Conservation (phyloP, 352 stramenopile genomes). For the Elongisporangium anandrum region DNA sequence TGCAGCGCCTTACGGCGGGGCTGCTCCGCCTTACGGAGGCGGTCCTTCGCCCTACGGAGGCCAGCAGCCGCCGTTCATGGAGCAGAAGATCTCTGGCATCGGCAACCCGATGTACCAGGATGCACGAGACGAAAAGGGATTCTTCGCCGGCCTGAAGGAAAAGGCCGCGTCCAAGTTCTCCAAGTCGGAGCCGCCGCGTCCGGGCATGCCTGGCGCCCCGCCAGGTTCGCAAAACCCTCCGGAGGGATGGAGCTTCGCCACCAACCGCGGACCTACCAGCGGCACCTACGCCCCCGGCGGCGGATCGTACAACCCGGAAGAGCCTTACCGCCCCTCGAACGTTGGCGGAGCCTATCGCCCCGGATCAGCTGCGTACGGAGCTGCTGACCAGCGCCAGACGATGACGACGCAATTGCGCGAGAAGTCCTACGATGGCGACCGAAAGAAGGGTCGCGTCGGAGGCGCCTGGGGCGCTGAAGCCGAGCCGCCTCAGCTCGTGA, state of each 20-base stretch:
- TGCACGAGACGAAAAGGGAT: conserved; percentile 84
- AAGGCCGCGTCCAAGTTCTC: conserved; percentile 78
- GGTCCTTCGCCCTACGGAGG: conserved; percentile 33
- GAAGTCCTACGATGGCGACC: conserved; percentile 79
- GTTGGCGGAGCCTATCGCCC: conserved; percentile 43
- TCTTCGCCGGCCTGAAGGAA: conserved; percentile 85
- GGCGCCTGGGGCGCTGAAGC: conserved; percentile 54
- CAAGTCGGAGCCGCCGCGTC: conserved; percentile 46
- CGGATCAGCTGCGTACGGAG: conserved; percentile 31
- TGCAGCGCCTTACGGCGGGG: conserved; percentile 10
- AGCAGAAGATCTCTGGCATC: conserved; percentile 90
- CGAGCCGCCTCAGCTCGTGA: conserved; percentile 12
- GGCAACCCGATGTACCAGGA: conserved; percentile 95
- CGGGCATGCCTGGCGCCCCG: conserved; percentile 53
- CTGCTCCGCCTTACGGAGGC: conserved; percentile 30
- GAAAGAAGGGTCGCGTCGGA: conserved; percentile 81
- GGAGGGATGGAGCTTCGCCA: conserved; percentile 82
- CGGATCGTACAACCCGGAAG: conserved; percentile 75
- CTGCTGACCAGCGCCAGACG: conserved; percentile 47
- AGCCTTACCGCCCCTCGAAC: conserved; percentile 64
- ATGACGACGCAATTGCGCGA: conserved; percentile 66
- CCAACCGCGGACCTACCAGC: conserved; percentile 76
- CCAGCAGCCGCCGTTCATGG: conserved; percentile 48
- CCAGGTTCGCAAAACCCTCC: conserved; percentile 66
- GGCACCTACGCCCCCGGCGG: conserved; percentile 51